Evolutionary conservation across 2,329 filamentous ascomycete species (phyloP), one percentile per base, ranked within the genome.

Genomic region (Cladophialophora chaetospira): DNA sequence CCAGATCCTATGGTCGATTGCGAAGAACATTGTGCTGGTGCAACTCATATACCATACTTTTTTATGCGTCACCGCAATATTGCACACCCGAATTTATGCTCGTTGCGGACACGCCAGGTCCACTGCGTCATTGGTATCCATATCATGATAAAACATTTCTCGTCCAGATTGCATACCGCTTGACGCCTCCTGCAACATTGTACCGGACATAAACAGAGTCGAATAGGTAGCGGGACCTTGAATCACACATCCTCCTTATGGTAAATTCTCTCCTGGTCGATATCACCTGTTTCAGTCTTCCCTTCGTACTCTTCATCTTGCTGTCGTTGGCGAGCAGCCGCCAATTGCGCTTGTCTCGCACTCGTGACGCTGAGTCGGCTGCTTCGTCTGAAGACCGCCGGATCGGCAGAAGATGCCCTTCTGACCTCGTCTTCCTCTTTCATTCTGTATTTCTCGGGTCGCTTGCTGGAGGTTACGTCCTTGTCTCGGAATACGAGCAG

Each of bases 401-500:
- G 51, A 50, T 63, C 54, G 15, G 53, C 51, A 21, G 43, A 57
- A 15, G 59, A 64, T 45, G 64, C 66, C 36, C 65, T 60, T 17
- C 66, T 55, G 5, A 72, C 51, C 36, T 71, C 68, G 15, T 69
- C 68, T 48, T 77, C 71, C 61, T 81, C 77, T 11, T 73, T 73
- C 57, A 80, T 74, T 15, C 78, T 74, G 48, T 76, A 81, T 55
- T 77, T 74, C n/a, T 67, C 60, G 1, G 79, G 79, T 25, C 79
- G 71, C 59, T 75, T 75, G 4, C 72, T 68, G 4, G 69, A 71
- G 4, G 76, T 75, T 0, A 78, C 79, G 26, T 81, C 71, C 47
- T 77, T 76, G 53, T 82, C 78, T 2, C 66, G 68, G 62, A 75
- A 72, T 8, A 82, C 75, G 6, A 83, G 69, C 3, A 82, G 59